Evolutionary conservation across 2,329 filamentous ascomycete genomes (phyloP), one percentile per base, ranked within the genome.

Genomic region (Phialocephala subalpina): DNA sequence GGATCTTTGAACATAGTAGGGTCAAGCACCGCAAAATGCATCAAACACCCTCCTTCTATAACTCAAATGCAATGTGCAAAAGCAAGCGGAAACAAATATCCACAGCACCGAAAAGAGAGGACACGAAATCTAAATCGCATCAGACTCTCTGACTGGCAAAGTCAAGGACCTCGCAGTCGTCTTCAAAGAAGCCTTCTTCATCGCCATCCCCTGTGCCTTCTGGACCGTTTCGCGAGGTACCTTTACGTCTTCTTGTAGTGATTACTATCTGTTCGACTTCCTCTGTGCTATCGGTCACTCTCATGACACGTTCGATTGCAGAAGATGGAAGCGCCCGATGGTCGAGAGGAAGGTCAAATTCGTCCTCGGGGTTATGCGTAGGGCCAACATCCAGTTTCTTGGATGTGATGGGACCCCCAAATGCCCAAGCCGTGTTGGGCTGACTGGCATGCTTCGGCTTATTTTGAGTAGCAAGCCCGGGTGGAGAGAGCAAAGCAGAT

Each of bases 121-220:
- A 33, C 12, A 18, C 49, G 25, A 29, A 29, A 11, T 16, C 49
- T 53, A 33, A 53, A 18, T 33, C 25, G 49, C 49, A 68, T 76
- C 63, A 90, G 36, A 90, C 87, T 76, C 87, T 81, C 79, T 90
- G 87, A 73, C 89, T 87, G 27, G 93, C 92, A 85, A 96, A 97
- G 80, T 97, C 93, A 69, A 97, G 85, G 64, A 97, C 92, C 77
- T 97, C 93, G 72, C 92, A 96, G 76, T 97, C 94, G 76, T 97
- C 93, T 79, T 97, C 94, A 74, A 97, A 97, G 78, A 97, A 97
- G 2, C 91, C 91, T 62, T 87, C 87, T 63, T 90, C 89, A 64
- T 92, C 91, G 53, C 89, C 89, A 56, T 76, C 78, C 22, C 66
- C 69, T 45, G 78, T 76, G 35, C 82, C 81, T 18, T 80, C 77